A percentile compares a stretch with the other conserved stretches of the same genome.
These are phyloP conservation scores for Calonectria hongkongensis DNA, from an alignment of 2,329 filamentous ascomycete genomes.

Conservation along the genomic window DNA sequence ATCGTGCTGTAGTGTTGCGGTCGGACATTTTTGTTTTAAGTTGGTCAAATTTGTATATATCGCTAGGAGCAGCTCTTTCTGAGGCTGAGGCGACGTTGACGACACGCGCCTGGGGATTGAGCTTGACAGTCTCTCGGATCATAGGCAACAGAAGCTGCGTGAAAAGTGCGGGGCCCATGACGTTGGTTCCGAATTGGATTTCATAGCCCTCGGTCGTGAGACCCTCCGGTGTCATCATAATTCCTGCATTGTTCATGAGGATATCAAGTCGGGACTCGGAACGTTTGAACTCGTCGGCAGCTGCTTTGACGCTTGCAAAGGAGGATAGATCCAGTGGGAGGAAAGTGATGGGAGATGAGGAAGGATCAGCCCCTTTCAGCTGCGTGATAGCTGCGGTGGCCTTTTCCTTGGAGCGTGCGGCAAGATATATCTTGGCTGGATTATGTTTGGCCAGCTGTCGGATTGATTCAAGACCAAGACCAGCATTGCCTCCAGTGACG, in stretches of 20 bases:
- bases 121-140: neutral
- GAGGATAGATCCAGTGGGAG: conserved; percentile 32
- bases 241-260: conserved; percentile 42
- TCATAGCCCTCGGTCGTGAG: conserved; percentile 44
- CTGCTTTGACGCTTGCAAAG: conserved; percentile 28
- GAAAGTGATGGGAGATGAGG: neutral
- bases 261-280: conserved; percentile 41
- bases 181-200: conserved; percentile 45
- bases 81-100: conserved; percentile 6
- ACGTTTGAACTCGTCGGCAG: conserved; percentile 10
- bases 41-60: conserved; percentile 14
- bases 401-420: conserved; percentile 26
- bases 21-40: conserved; percentile 6
- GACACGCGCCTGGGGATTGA: conserved; percentile 19
- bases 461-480: conserved; percentile 35
- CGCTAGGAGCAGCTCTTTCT: neutral
- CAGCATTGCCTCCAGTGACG: conserved; percentile 39
- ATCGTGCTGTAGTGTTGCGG: conserved; percentile 13
- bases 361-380: neutral
- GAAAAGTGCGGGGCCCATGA: conserved; percentile 40
- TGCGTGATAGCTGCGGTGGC: conserved; percentile 27
- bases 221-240: conserved; percentile 40
- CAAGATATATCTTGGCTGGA: conserved; percentile 32
- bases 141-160: conserved; percentile 46
- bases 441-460: conserved; percentile 16